Base-by-base conservation (phyloP, 139 green algal genomes). In the Coelastrella sp. region DNA sequence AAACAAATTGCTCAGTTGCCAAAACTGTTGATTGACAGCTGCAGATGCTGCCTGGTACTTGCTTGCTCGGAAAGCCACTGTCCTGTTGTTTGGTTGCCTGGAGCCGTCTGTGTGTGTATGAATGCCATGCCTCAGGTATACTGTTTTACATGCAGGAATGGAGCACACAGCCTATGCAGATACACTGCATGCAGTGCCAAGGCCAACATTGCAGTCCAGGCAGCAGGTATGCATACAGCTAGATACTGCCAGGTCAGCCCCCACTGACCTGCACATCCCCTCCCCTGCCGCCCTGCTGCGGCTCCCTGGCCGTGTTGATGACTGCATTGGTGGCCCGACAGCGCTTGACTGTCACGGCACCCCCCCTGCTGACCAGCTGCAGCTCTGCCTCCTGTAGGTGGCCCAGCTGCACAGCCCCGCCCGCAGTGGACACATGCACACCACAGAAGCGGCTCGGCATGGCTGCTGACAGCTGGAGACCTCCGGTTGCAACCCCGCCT, bases 361-460 rank as follows among this genome's bases (percentile, higher is more conserved):
- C 85, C 12, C 85, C 85, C 6, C 15, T 7, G 5, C 24, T 84
- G n/a, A 10, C 19, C 12, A 84, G 24, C 85, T 76, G 72, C 73
- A 90, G 56, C 35, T 82, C 59, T 6, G 85, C 85, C 74, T 90
- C 85, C n/a, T 90, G 58, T 35, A 90, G 73, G 27, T 78, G 59
- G 7, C 58, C 74, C 24, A 84, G n/a, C 9, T 17, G 8, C 25
- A 90, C 59, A 66, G 15, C 8, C 22, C 85, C 85, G 66, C 85
- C 85, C 8, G 49, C 85, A 56, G 85, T 90, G 11, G 85, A 63
- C 85, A 84, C 85, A 24, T 7, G 8, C 24, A 90, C 9, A 58
- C 85, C 74, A 59, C 85, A 90, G 85, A 90, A 90, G 57, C 85
- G 85, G 57, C 59, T 82, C 6, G 85, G 85, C 22, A 90, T 82